phyloP scores from a whole-genome alignment of 164 flowering plant genomes.

The Kalanchoe fedtschenkoi region DNA sequence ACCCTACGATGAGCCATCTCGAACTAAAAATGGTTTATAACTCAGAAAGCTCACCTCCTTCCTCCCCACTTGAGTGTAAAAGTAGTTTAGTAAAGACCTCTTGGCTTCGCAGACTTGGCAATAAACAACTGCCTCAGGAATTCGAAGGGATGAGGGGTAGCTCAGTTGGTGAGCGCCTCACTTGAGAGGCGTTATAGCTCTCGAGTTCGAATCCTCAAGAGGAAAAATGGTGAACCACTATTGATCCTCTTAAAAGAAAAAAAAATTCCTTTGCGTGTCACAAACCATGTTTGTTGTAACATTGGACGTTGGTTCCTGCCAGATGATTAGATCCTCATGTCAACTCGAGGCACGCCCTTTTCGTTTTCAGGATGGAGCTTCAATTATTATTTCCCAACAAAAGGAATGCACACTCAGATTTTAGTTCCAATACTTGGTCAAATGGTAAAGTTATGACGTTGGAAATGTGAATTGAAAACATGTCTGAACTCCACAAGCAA shows the following conservation, averaged over 20 bases:
- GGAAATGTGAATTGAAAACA: not conserved
- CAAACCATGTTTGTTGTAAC: conserved; percentile 63
- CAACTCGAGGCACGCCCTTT: conserved; percentile 14
- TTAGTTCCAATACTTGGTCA: not conserved
- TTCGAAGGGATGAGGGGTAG: too few species aligned
- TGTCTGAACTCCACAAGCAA: not conserved
- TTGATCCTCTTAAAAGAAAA: too few species aligned
- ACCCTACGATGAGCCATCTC: not conserved
- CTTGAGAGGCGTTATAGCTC: too few species aligned
- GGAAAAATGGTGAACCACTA: too few species aligned
- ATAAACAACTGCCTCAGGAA: conserved; percentile 86
- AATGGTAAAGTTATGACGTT: not conserved
- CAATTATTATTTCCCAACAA: conserved; percentile 26
- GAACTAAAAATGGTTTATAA: not conserved
- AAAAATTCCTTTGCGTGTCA: conserved; percentile 64
- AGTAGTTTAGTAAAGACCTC: conserved; percentile 59
- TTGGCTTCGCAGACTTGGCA: conserved; percentile 93
- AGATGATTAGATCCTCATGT: not conserved
- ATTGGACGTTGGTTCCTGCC: conserved; percentile 33
- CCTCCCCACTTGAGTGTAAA: conserved; percentile 74
- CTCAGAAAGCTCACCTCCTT: conserved; percentile 46
- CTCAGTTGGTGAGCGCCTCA: too few species aligned
- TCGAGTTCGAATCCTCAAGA: too few species aligned
- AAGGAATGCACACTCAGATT: not conserved
- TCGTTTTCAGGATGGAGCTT: conserved; percentile 69